Percentiles rank a stretch among this genome's conserved stretches.
Evolutionary conservation across 495 filamentous ascomycete genomes (phyloP).

Genomic region (Penicillium argentinense): DNA sequence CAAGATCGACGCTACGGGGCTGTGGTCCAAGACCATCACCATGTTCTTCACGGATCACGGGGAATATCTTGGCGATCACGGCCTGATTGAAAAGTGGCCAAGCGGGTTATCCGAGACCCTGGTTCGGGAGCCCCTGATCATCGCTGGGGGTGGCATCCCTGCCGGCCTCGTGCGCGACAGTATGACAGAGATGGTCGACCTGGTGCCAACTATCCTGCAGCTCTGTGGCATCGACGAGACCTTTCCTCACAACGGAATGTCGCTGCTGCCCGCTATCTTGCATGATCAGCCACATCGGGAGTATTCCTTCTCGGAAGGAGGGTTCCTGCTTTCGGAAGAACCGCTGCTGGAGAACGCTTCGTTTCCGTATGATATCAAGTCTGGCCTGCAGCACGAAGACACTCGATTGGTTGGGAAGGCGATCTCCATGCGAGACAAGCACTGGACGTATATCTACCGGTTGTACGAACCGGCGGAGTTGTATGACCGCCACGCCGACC

Average conservation of each 20-base stretch:
- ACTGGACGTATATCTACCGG: slow-evolving; percentile 26
- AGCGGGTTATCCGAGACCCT: slow-evolving; percentile 27
- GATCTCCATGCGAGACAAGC: slow-evolving; percentile 18
- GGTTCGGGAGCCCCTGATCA: slow-evolving; percentile 27
- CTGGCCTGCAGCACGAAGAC: slow-evolving; percentile 26
- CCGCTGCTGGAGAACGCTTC: slow-evolving; percentile 25
- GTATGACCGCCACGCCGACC: slow-evolving; percentile 21
- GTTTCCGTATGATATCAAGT: slow-evolving; percentile 32
- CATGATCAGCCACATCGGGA: slow-evolving; percentile 17
- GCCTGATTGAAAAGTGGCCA: slow-evolving; percentile 32
- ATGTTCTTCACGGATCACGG: slow-evolving; percentile 30
- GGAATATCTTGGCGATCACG: slow-evolving; percentile 28
- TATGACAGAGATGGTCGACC: slow-evolving; percentile 33
- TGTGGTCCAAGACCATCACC: slow-evolving; percentile 24
- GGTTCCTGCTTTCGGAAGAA: slow-evolving; percentile 25
- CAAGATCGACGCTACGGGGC: slow-evolving; percentile 9
- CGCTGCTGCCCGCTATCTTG: slow-evolving; percentile 18
- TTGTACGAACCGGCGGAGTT: slow-evolving; percentile 30
- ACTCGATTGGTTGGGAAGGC: slow-evolving; percentile 26
- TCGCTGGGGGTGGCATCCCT: slow-evolving; percentile 27
- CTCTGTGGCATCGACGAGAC: slow-evolving; percentile 22
- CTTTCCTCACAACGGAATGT: slow-evolving; percentile 24
- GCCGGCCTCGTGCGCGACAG: slow-evolving; percentile 16
- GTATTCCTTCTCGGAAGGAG: slow-evolving; percentile 27
- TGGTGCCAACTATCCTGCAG: slow-evolving; percentile 29